Conservation (phyloP, 2,329 filamentous ascomycete genomes). For the Nannizzia gypsea region DNA sequence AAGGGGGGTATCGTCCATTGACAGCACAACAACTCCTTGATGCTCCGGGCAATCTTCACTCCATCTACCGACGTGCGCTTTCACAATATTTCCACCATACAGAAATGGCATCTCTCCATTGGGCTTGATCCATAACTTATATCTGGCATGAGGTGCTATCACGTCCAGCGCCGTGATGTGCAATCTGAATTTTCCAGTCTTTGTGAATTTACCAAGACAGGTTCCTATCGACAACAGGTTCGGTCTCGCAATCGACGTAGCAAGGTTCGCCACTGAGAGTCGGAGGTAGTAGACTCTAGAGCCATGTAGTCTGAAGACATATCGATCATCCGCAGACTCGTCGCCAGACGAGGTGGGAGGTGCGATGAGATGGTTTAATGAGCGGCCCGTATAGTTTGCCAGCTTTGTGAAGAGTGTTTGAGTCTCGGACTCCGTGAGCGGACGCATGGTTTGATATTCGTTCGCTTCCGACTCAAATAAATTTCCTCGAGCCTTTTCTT, state of each 20-base stretch:
- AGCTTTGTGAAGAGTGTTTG: slow-evolving; percentile 81
- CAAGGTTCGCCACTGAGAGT: slow-evolving; percentile 79
- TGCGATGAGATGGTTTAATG: slow-evolving; percentile 72
- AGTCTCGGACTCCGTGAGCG: slow-evolving; percentile 55
- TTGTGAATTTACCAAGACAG: slow-evolving; percentile 84
- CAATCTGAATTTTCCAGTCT: slow-evolving; percentile 87
- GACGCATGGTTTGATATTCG: slow-evolving; percentile 50
- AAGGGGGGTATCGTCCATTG: slow-evolving; percentile 78
- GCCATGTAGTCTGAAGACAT: slow-evolving; percentile 74
- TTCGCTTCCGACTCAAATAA: background rate
- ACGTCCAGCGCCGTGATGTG: slow-evolving; percentile 82
- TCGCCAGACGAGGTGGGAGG: slow-evolving; percentile 55
- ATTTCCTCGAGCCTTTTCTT: background rate
- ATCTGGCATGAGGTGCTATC: slow-evolving; percentile 79
- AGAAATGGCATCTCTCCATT: slow-evolving; percentile 97
- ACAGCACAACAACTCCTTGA: slow-evolving; percentile 77
- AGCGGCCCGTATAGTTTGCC: slow-evolving; percentile 81
- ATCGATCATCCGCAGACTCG: slow-evolving; percentile 55
- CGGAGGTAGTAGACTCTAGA: slow-evolving; percentile 85
- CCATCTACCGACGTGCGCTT: slow-evolving; percentile 71
- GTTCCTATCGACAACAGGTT: slow-evolving; percentile 79
- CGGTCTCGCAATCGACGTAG: slow-evolving; percentile 70
- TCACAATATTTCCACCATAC: slow-evolving; percentile 83
- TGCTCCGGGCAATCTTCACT: slow-evolving; percentile 89
- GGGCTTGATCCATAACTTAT: slow-evolving; percentile 93